Evolutionary conservation across 2,329 filamentous ascomycete species (phyloP), one percentile per base, ranked within the genome.

Genomic region (Fusarium napiforme): DNA sequence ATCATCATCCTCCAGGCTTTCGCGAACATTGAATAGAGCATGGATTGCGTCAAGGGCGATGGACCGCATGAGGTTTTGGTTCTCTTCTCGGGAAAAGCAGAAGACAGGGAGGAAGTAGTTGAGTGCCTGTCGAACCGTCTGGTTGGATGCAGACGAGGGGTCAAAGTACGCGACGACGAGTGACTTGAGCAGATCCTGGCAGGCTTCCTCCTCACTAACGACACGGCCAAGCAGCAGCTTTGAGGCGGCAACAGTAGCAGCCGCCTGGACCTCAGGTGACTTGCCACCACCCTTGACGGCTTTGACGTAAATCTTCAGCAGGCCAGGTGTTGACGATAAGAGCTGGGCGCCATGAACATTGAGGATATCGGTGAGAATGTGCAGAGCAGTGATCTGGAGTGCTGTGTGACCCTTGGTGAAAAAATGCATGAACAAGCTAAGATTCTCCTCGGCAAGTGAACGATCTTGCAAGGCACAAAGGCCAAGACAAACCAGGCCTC

Each of bases 91-190:
- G 12, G 93, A 95, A 82, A 96, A 97, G 81, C 94, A 96, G 84
- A 97, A 98, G 0, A 98, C 95, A 0, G 96, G 96, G 40, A 98
- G 85, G 87, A 98, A 98, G 82, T 98, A 98, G 74, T 93, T 94
- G 60, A 98, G 86, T 1, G 93, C 92, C 82, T 98, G 96, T 28
- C 95, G 88, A 11, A 98, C 91, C 14, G 91, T 91, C 74, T 96
- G 92, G 79, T 98, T 98, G 34, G 88, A 87, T 2, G 90, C 88
- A 8, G 93, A 96, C 9, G 93, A 90, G 0, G 96, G 95, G 78
- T 97, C 93, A 82, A 98, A 98, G 84, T 97, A 98, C 14, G 93
- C 90, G 9, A 97, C 86, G 3, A 97, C 91, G 7, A 98, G 89
- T 2, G 92, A 93, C 82, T 93, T 94, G 58, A 98, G 89, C n/a